Conservation (phyloP, 73 alveolate genomes). For the Stentor coeruleus region DNA sequence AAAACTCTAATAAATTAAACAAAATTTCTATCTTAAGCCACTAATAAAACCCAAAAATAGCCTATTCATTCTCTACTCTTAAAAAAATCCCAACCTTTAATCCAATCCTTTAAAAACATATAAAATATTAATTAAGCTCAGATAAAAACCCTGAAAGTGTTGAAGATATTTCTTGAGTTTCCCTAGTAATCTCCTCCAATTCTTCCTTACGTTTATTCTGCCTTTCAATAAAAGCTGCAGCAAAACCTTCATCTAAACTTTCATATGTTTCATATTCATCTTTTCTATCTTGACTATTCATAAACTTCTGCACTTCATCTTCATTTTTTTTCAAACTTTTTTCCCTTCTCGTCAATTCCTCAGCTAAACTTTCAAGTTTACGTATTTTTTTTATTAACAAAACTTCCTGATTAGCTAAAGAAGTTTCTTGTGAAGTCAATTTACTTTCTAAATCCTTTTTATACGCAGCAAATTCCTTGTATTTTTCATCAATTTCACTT, state of each 20-base stretch:
- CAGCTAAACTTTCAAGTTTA: not conserved
- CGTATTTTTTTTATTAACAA: not conserved
- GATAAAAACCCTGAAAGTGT: not conserved
- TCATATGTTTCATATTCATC: too few species aligned
- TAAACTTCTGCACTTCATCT: too few species aligned
- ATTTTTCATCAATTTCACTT: not conserved
- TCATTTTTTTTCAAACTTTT: not conserved
- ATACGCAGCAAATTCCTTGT: too few species aligned
- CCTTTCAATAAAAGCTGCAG: not conserved
- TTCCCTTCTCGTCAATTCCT: not conserved
- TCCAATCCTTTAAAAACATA: too few species aligned
- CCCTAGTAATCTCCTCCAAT: not conserved
- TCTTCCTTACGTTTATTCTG: not conserved
- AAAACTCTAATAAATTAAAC: too few species aligned
- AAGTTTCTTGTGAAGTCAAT: not conserved
- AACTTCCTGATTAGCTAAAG: not conserved
- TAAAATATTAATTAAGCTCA: not conserved
- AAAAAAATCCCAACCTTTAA: too few species aligned
- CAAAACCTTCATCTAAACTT: not conserved
- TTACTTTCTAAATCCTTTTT: not conserved
- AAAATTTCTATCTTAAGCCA: too few species aligned
- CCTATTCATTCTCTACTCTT: too few species aligned
- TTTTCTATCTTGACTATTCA: too few species aligned
- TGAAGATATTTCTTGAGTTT: too few species aligned
- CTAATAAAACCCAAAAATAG: too few species aligned